Evolutionary conservation across 2,329 filamentous ascomycete species (phyloP).

Genomic region (Triangularia verruculosa): DNA sequence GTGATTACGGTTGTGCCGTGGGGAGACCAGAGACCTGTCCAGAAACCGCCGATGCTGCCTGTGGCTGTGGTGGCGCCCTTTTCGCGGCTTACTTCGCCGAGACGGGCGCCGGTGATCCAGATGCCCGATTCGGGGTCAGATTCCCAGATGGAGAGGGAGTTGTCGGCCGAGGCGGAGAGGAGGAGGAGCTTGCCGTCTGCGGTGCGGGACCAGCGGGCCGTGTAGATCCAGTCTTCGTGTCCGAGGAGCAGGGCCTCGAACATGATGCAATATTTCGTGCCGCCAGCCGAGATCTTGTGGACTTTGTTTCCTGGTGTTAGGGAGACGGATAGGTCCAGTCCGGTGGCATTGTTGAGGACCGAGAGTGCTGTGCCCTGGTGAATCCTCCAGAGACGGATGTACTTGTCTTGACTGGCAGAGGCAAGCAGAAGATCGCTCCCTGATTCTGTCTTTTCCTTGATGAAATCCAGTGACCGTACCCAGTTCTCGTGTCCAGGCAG

Average conservation of each 20-base stretch:
- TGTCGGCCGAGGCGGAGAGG: conserved; percentile 89
- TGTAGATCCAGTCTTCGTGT: conserved; percentile 98
- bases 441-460: conserved; percentile 53
- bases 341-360: conserved; percentile 50
- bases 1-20: conserved; percentile 72
- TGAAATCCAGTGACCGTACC: conserved; percentile 83
- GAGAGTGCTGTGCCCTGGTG: conserved; percentile 67
- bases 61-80: conserved; percentile 97
- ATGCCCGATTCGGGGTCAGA: conserved; percentile 79
- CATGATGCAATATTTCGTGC: conserved; percentile 71
- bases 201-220: conserved; percentile 66
- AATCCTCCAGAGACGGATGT: conserved; percentile 88
- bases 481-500: conserved; percentile 91
- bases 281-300: conserved; percentile 65
- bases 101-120: conserved; percentile 80
- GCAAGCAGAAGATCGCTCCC: conserved; percentile 74
- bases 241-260: conserved; percentile 93
- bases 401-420: conserved; percentile 96
- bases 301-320: conserved; percentile 77
- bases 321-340: conserved; percentile 54
- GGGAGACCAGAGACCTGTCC: conserved; percentile 91
- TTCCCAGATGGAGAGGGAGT: conserved; percentile 91
- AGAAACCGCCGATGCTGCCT: conserved; percentile 92
- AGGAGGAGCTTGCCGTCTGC: conserved; percentile 58
- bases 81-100: conserved; percentile 90